A percentile compares a stretch with the other conserved stretches of the same genome.
Evolutionary conservation across 169 alveolate species (phyloP).

Genomic region (Besnoitia besnoiti): DNA sequence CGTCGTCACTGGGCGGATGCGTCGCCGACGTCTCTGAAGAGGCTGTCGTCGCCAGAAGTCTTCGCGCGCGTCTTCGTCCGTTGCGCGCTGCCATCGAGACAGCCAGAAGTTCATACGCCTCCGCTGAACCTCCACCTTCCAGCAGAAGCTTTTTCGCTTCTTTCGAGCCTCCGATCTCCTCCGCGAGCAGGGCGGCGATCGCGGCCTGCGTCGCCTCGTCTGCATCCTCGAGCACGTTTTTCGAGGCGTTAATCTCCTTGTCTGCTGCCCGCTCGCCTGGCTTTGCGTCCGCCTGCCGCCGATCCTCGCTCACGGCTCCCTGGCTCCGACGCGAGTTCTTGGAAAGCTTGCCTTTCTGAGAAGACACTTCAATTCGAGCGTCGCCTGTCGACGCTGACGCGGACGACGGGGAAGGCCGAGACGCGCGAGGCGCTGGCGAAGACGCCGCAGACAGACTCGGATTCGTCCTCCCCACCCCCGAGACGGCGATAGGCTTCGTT

Average conservation of each 20-base stretch:
- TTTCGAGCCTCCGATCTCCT: constrained; percentile 7
- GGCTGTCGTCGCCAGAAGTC: not conserved
- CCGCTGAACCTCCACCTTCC: constrained; percentile 1
- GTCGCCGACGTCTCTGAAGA: not conserved
- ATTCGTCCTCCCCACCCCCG: not conserved
- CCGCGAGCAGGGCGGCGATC: constrained; percentile 9
- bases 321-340: not conserved
- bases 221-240: not conserved
- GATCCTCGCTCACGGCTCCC: not conserved
- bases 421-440: not conserved
- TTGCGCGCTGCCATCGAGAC: not conserved
- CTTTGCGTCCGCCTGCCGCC: not conserved
- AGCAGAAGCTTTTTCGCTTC: not conserved
- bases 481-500: not conserved
- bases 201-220: constrained; percentile 26
- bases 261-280: not conserved
- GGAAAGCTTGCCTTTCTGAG: not conserved
- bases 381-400: not conserved
- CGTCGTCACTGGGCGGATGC: not conserved
- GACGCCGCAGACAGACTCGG: not conserved
- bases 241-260: not conserved
- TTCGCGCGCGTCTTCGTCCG: not conserved
- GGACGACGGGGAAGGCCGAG: not conserved
- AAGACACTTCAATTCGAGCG: no score
- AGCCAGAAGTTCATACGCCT: not conserved